Conservation (phyloP, 208 protist genomes). For the Leishmania braziliensis region DNA sequence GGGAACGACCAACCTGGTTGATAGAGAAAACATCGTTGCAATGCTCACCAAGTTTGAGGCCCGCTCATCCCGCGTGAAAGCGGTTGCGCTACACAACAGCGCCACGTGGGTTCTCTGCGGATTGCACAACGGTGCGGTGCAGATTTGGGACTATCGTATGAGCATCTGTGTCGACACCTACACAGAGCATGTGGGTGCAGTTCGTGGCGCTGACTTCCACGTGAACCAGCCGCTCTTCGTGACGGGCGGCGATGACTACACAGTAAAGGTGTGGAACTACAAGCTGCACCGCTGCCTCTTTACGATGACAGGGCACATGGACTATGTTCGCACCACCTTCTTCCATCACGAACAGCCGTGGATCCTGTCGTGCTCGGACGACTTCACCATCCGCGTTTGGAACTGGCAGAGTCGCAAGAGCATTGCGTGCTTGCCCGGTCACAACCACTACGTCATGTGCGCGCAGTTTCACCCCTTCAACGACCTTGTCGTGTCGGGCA, state of each 20-base stretch:
- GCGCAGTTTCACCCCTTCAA: constrained; percentile 96
- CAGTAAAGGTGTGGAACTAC: constrained; percentile 99
- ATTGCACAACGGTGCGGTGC: constrained; percentile 98
- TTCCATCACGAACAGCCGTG: constrained; percentile 97
- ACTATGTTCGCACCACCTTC: constrained; percentile 99
- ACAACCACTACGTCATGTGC: constrained; percentile 99
- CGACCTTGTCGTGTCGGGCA: constrained; percentile 97
- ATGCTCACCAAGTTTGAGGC: constrained; percentile 98
- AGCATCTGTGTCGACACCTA: constrained; percentile 96
- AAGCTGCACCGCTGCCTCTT: constrained; percentile 98
- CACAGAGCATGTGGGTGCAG: constrained; percentile 95
- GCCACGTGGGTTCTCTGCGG: constrained; percentile 98
- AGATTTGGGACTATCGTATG: constrained; percentile 99
- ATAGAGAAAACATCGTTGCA: background rate
- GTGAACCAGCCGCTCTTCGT: constrained; percentile 98
- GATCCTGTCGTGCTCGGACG: constrained; percentile 98
- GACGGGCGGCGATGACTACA: constrained; percentile 99
- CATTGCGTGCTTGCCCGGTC: constrained; percentile 95
- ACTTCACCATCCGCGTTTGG: constrained; percentile 99
- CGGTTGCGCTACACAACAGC: constrained; percentile 98
- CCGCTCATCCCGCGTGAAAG: constrained; percentile 98
- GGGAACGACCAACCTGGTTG: background rate
- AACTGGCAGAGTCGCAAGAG: constrained; percentile 97
- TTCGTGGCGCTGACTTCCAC: constrained; percentile 99
- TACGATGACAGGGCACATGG: constrained; percentile 97